phyloP scores from a whole-genome alignment of 2,329 filamentous ascomycete genomes.

The Diatrype stigma region DNA sequence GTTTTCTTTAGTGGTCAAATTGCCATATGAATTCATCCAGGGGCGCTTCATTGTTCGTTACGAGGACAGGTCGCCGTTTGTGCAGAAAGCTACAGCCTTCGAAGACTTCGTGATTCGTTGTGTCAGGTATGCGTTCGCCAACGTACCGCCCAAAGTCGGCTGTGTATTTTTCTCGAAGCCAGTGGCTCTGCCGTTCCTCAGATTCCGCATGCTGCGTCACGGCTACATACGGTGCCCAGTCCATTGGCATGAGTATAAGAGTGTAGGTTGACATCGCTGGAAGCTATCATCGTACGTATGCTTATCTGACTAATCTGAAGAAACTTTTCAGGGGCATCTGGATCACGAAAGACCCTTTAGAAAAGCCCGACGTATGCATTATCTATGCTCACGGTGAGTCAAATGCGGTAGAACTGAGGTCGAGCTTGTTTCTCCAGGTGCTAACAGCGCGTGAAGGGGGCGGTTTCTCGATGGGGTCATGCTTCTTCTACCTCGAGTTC shows the following conservation, averaged over 20 bases:
- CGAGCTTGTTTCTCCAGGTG: background rate
- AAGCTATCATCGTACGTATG: background rate
- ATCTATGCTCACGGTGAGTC: slow-evolving; percentile 73
- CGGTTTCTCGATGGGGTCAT: slow-evolving; percentile 78
- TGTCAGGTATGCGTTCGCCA: slow-evolving; percentile 72
- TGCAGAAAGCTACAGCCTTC: slow-evolving; percentile 66
- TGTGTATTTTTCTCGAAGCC: slow-evolving; percentile 73
- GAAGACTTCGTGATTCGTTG: slow-evolving; percentile 75
- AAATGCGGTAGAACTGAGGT: background rate
- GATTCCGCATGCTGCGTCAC: slow-evolving; percentile 71
- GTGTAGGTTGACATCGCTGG: slow-evolving; percentile 32
- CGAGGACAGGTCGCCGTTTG: slow-evolving; percentile 54
- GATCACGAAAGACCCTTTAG: slow-evolving; percentile 58
- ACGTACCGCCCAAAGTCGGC: slow-evolving; percentile 63
- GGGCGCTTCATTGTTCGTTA: slow-evolving; percentile 49
- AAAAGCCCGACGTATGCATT: slow-evolving; percentile 69
- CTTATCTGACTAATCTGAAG: slow-evolving; percentile 22
- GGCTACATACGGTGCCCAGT: slow-evolving; percentile 60
- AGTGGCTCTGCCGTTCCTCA: slow-evolving; percentile 69
- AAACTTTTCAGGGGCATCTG: slow-evolving; percentile 61
- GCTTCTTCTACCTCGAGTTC: slow-evolving; percentile 83
- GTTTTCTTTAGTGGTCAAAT: slow-evolving; percentile 42
- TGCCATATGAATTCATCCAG: slow-evolving; percentile 55
- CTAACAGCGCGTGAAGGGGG: slow-evolving; percentile 50
- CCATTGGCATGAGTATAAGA: slow-evolving; percentile 54